Conservation (phyloP, 2,329 filamentous ascomycete species). For the Aspergillus bombycis region DNA sequence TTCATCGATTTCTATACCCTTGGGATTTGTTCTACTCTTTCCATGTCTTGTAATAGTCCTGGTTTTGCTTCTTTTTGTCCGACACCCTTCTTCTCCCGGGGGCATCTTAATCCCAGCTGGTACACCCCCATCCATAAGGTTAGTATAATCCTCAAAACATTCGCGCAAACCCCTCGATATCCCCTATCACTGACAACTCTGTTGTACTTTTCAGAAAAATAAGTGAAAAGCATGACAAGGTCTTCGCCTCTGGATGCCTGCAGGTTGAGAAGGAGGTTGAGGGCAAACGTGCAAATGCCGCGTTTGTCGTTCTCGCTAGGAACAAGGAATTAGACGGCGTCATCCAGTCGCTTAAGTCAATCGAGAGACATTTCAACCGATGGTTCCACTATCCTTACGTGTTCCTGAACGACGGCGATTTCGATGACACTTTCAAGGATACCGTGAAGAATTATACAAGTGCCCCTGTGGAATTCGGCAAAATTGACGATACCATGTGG, state of each 20-base stretch:
- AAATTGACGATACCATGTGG: constrained; percentile 90
- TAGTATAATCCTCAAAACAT: constrained; percentile 37
- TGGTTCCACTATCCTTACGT: constrained; percentile 99
- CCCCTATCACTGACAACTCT: constrained; percentile 20
- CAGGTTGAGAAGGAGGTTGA: constrained; percentile 67
- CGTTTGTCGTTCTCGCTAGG: constrained; percentile 90
- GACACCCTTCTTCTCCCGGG: constrained; percentile 80
- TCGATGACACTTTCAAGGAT: constrained; percentile 92
- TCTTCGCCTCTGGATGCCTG: constrained; percentile 88
- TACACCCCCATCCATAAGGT: constrained; percentile 87
- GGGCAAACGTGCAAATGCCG: constrained; percentile 84
- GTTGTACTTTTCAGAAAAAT: constrained; percentile 70
- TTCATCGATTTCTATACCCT: constrained; percentile 86
- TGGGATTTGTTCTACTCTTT: constrained; percentile 91
- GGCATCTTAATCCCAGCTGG: constrained; percentile 86
- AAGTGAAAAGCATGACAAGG: constrained; percentile 94
- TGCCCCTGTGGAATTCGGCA: constrained; percentile 84
- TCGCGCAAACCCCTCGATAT: too few species aligned
- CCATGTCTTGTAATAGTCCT: constrained; percentile 88
- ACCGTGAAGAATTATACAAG: constrained; percentile 90
- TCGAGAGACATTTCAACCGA: constrained; percentile 97
- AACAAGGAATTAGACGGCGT: constrained; percentile 98
- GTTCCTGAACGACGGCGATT: constrained; percentile 96
- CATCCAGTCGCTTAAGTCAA: constrained; percentile 94
- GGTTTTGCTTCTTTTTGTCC: constrained; percentile 85